Base-by-base conservation (phyloP, 208 protist species). In the Crithidia expoeki region DNA sequence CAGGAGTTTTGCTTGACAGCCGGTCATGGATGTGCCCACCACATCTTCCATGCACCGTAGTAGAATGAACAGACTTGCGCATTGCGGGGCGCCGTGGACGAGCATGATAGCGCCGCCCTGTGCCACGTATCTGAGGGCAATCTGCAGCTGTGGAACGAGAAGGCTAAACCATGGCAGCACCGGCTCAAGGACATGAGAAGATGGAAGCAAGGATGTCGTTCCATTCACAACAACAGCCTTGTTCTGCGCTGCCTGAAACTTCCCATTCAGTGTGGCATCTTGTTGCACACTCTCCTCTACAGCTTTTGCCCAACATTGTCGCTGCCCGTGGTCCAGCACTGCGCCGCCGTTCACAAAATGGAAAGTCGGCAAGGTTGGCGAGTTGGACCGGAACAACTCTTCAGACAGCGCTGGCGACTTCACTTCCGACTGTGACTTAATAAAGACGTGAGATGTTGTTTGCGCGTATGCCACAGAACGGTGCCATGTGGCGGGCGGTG, bases 341-440 rank as follows among this genome's bases (percentile, higher is more conserved):
- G 89, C 89, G n/a, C 89, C 89, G 32, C 84, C 79, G 70, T 94
- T 94, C 23, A 94, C 85, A 56, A 94, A 94, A 61, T 78, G 64
- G 53, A 89, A 94, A 27, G 46, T 46, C 11, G 40, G 61, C 38
- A 11, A 0, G 10, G 23, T 0, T 21, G 2, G 14, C 9, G 30
- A n/a, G 16, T 16, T 21, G 0, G 11, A 2, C 2, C 33, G 36
- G 7, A 64, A 62, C 14, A 57, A 16, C 21, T 32, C 42, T 23
- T 46, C 49, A 1, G 38, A 28, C 52, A 32, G 4, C 52, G 9
- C 17, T 40, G 38, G n/a, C 40, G 4, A 9, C 12, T 3, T 44
- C 4, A 49, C 36, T 10, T 2, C 36, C n/a, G 2, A 4, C 17
- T 60, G 12, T 68, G 23, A 16, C 32, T 2, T 50, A 17, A n/a